phyloP scores from a whole-genome alignment of 768 basidiomycete species.

The Amanita pallidorosea region DNA sequence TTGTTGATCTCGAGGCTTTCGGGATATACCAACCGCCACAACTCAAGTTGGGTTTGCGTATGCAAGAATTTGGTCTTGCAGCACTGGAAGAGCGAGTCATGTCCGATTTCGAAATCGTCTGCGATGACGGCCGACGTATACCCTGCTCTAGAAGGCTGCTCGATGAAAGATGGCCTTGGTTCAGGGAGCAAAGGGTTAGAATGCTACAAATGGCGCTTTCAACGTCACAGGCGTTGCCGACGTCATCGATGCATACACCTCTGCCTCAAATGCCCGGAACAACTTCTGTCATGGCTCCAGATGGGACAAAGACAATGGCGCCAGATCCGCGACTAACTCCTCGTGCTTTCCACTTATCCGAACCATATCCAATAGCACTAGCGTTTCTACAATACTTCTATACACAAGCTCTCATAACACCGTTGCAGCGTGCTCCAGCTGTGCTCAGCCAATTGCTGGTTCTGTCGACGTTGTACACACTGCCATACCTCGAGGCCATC shows the following conservation, averaged over 20 bases:
- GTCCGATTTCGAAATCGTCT: conserved; percentile 89
- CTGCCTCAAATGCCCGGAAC: conserved; percentile 52
- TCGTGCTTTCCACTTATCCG: conserved; percentile 70
- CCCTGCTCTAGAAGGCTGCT: conserved; percentile 76
- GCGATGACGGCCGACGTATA: conserved; percentile 81
- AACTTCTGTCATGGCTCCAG: conserved; percentile 22
- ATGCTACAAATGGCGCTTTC: conserved; percentile 49
- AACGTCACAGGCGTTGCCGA: conserved; percentile 47
- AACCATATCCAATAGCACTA: conserved; percentile 80
- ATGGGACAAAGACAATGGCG: neutral
- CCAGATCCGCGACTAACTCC: conserved; percentile 74
- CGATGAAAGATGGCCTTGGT: conserved; percentile 94
- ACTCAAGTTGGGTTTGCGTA: conserved; percentile 49
- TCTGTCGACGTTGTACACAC: conserved; percentile 72
- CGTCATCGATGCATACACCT: conserved; percentile 49
- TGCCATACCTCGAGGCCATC: conserved; percentile 62
- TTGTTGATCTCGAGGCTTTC: conserved; percentile 87
- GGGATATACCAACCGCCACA: conserved; percentile 89
- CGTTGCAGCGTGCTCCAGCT: conserved; percentile 83
- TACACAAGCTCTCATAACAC: conserved; percentile 75
- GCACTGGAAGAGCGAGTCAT: conserved; percentile 71
- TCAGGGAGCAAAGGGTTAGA: conserved; percentile 56
- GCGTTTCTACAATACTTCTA: conserved; percentile 94
- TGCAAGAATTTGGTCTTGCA: conserved; percentile 79
- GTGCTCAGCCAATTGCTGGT: conserved; percentile 82